Base-by-base conservation (phyloP, 768 basidiomycete genomes). In the Tubosaeta sp. region DNA sequence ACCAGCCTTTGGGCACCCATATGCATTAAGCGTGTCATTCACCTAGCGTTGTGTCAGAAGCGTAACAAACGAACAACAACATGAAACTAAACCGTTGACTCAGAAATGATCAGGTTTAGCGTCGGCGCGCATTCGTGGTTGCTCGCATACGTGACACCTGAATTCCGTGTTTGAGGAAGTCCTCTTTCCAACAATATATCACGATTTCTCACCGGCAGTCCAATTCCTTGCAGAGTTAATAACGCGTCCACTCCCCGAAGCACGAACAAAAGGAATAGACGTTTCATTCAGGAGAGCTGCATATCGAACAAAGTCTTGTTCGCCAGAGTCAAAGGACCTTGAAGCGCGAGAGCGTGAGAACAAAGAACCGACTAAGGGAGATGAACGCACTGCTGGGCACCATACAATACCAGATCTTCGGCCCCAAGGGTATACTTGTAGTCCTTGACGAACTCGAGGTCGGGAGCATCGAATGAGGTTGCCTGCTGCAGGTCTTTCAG, bases 191-290 rank as follows among this genome's bases (percentile, higher is more conserved):
- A 16, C 16, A 6, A 27, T 9, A 32, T 29, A 11, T 30, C 14
- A 1, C 27, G 6, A 12, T 27, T 35, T 14, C 60, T 46, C 52
- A 82, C 87, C 87, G 39, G 71, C 68, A 6, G 72, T 69, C 87
- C 88, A 89, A 59, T 87, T 87, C 12, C 62, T 68, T 1, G 87
- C 87, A 25, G 83, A 81, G 30, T 78, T 68, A 4, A 88, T 71
- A 4, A 88, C 86, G 21, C 88, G 77, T 6, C 59, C 58, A 8
- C 74, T 73, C 14, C 73, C 71, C 1, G 76, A 73, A 2, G 76
- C 69, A 7, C 80, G 68, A 3, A 81, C 66, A 46, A 80, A 82
- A 1, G 84, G 84, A 7, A 79, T 49, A 47, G 75, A 70, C 1
- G 67, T 61, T 11, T 66, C 24, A 31, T 62, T 67, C 19, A 87